Evolutionary conservation across 2,329 filamentous ascomycete genomes (phyloP).

Genomic region (Talaromyces sp.): DNA sequence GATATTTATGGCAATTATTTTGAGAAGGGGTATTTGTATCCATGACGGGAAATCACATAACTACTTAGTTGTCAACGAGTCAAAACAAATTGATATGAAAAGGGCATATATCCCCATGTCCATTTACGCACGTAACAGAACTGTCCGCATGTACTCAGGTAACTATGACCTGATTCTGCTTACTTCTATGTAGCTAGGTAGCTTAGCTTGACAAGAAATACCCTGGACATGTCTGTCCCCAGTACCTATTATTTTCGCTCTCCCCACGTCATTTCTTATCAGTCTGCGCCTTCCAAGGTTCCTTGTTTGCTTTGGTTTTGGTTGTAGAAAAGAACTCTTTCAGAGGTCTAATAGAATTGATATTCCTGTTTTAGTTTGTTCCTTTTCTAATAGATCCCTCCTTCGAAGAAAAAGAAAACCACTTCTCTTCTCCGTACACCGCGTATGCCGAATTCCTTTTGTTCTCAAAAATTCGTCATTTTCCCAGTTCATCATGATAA

Average conservation of each 20-base stretch:
- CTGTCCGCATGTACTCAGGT: no score
- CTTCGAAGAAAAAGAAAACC: not conserved
- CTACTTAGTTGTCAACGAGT: no score
- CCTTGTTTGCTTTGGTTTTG: not conserved
- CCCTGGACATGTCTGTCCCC: no score
- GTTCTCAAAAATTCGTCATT: not conserved
- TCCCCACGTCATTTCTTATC: not conserved
- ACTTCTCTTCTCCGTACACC: not conserved
- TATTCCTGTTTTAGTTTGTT: not conserved
- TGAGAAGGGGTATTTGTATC: conserved; percentile 49
- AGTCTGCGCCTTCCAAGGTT: no score
- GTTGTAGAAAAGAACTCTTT: not conserved
- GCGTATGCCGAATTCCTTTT: not conserved
- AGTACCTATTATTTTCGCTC: no score
- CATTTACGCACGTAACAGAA: no score
- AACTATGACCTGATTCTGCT: no score
- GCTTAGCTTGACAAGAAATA: no score
- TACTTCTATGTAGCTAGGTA: no score
- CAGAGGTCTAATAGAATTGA: conserved; percentile 1
- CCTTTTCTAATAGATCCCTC: conserved; percentile 3
- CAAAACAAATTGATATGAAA: no score
- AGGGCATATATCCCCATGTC: no score
- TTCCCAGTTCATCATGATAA: conserved; percentile 18
- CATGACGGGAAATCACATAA: conserved; percentile 24
- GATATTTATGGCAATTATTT: conserved; percentile 52